Conservation (phyloP, 306 rosid genomes). For the Dryas alaskensis region DNA sequence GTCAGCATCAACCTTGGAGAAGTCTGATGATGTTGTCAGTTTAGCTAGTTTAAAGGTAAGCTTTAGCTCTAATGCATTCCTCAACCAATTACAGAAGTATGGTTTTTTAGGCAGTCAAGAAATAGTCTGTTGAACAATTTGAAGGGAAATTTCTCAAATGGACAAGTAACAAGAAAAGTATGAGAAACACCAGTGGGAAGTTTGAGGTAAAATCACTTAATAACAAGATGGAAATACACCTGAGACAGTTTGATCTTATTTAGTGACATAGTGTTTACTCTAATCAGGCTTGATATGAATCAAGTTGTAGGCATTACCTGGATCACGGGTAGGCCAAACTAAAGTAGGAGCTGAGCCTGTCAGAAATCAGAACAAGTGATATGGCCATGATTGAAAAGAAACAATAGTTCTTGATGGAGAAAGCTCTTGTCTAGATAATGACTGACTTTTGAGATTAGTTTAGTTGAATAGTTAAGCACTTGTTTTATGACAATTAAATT, state of each 20-base stretch:
- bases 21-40: conserved; percentile 14
- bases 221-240: not conserved
- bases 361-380: not conserved
- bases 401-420: not conserved
- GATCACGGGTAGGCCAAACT: not conserved
- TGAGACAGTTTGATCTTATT: not conserved
- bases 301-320: not conserved
- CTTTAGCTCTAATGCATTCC: conserved; percentile 5
- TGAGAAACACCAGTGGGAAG: not conserved
- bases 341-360: not conserved
- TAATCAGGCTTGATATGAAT: not conserved
- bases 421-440: not conserved
- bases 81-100: conserved; percentile 3
- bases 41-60: conserved; percentile 27
- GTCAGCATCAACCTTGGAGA: conserved; percentile 37
- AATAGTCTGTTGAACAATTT: not conserved
- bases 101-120: not conserved
- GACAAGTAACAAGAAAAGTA: not conserved
- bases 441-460: not conserved
- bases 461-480: not conserved
- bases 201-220: not conserved
- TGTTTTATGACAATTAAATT: not conserved
- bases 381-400: conserved; percentile 7
- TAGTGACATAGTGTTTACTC: not conserved
- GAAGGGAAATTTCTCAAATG: not conserved